Percentiles rank a stretch among this genome's conserved stretches.
These are phyloP conservation scores for Leishmania gerbilli DNA, from an alignment of 208 protist species.

Conservation along the genomic window DNA sequence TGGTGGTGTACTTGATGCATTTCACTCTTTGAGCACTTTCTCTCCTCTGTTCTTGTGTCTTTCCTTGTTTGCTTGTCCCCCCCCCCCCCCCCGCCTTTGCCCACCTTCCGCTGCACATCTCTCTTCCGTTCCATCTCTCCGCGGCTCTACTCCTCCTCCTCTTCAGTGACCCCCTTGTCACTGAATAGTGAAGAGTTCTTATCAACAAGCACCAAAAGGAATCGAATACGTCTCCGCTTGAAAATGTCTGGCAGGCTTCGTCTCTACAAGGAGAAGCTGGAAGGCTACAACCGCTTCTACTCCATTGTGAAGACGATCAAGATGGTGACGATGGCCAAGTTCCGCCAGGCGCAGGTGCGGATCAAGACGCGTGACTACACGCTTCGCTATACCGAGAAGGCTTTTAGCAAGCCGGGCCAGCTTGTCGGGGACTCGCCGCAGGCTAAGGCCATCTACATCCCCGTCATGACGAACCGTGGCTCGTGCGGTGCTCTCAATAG, in stretches of 20 bases:
- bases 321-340: slow-evolving; percentile 93
- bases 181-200: neutral
- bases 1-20: neutral
- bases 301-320: slow-evolving; percentile 93
- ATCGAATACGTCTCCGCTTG: slow-evolving; percentile 13
- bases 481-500: slow-evolving; percentile 91
- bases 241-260: slow-evolving; percentile 90
- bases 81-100: no score
- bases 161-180: neutral
- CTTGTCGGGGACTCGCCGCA: slow-evolving; percentile 27
- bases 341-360: slow-evolving; percentile 67
- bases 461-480: slow-evolving; percentile 89
- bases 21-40: neutral
- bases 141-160: neutral
- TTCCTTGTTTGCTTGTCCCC: neutral
- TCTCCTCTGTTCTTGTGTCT: neutral
- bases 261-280: slow-evolving; percentile 92
- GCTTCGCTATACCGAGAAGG: slow-evolving; percentile 89
- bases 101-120: neutral
- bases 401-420: slow-evolving; percentile 71
- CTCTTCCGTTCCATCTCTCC: neutral
- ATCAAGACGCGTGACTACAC: slow-evolving; percentile 90
- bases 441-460: slow-evolving; percentile 73
- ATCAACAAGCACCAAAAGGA: slow-evolving; percentile 12
- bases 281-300: slow-evolving; percentile 92